Evolutionary conservation across 371 early-diverging fungal genomes (phyloP).

Genomic region (Blakeslea trispora): DNA sequence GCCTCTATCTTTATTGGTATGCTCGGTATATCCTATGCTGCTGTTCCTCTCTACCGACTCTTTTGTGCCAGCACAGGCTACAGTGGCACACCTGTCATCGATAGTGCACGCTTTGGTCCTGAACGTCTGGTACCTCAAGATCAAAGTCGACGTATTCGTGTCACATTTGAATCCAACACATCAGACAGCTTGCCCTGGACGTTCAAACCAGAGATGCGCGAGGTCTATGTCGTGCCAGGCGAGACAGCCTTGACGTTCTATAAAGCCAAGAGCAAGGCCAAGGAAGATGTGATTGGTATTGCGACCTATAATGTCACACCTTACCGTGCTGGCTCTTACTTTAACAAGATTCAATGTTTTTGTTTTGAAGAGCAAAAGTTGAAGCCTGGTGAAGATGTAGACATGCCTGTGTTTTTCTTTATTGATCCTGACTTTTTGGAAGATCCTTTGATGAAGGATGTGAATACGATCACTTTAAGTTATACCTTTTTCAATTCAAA

Average conservation of each 20-base stretch:
- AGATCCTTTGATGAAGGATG: conserved; percentile 96
- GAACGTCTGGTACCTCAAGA: conserved; percentile 63
- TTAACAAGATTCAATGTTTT: conserved; percentile 99
- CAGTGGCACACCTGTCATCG: conserved; percentile 84
- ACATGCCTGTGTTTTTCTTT: conserved; percentile 99
- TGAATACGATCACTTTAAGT: conserved; percentile 88
- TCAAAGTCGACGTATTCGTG: conserved; percentile 66
- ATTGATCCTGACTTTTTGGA: conserved; percentile 95
- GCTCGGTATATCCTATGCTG: conserved; percentile 91
- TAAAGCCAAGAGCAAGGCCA: conserved; percentile 90
- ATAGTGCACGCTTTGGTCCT: conserved; percentile 54
- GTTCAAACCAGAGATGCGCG: conserved; percentile 86
- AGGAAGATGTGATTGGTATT: conserved; percentile 93
- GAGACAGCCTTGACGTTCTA: conserved; percentile 97
- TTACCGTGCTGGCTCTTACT: conserved; percentile 87
- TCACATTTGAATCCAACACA: conserved; percentile 85
- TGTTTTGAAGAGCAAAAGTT: conserved; percentile 98
- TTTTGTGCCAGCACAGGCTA: conserved; percentile 93
- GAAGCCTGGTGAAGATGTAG: conserved; percentile 90
- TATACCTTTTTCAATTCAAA: conserved; percentile 92
- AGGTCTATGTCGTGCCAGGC: conserved; percentile 88
- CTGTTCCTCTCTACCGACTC: conserved; percentile 95
- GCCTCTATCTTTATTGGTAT: conserved; percentile 81
- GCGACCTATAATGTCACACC: conserved; percentile 97
- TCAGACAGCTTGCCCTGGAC: conserved; percentile 87